Evolutionary conservation across 2,329 filamentous ascomycete species (phyloP), one percentile per base, ranked within the genome.

Genomic region (Pseudomassariella vexata): DNA sequence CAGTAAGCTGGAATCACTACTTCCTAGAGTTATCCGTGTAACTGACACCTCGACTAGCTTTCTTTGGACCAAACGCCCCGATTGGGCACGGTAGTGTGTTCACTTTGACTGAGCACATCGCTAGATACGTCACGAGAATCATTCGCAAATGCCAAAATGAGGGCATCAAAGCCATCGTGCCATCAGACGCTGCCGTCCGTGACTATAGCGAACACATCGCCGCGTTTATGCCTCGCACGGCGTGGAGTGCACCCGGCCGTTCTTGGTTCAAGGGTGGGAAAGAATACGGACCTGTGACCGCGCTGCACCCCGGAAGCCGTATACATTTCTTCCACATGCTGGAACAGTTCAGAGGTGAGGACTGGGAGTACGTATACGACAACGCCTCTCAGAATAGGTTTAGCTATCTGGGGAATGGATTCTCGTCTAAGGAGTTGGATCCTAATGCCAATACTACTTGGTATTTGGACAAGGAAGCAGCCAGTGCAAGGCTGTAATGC

Each of bases 271-370:
- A 72, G 49, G 56, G 59, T 20, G 65, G 60, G 5, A 50, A 41
- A 6, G 49, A 46, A 7, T 53, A 63, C 20, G 68, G 65, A 0
- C 62, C 63, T 2, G 66, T 74, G 15, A 65, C 59, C 5, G 68
- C 65, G 3, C 48, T 73, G 27, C 68, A 73, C 39, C 68, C 69
- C 0, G 69, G 69, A 5, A 68, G 65, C 42, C 56, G 68, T 17
- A 54, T 67, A 31, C 67, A 73, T 44, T 72, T 72, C 48, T 66
- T 71, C 47, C 63, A 69, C 38, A 71, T 72, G 65, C 55, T 75
- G 15, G 63, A 67, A 42, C 46, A 48, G 6, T 63, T 73, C 37
- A 54, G 70, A 23, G 64, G 62, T 12, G 70, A 74, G 47, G 66
- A 75, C 42, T 75, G 62, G 57, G 68, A 73, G 27, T 73, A 69